Conservation (phyloP, 352 stramenopile genomes). For the Phytophthora megakarya region DNA sequence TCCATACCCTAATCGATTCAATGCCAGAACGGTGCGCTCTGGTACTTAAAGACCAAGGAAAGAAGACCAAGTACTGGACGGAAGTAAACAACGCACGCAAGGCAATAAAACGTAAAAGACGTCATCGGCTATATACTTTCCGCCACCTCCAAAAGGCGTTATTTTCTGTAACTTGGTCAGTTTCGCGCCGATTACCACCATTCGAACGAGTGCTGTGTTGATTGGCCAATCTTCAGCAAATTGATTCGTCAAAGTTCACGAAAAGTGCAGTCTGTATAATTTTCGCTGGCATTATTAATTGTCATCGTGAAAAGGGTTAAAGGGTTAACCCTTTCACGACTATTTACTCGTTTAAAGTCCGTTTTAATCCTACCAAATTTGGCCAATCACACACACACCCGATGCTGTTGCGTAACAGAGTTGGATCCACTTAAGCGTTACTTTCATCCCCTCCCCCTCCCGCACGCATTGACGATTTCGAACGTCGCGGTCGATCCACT, state of each 20-base stretch:
- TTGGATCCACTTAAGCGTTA: conserved; percentile 40
- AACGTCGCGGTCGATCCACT: conserved; percentile 43
- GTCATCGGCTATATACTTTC: neutral
- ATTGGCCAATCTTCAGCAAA: neutral
- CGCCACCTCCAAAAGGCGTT: neutral
- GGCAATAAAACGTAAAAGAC: neutral
- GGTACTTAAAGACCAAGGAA: no score
- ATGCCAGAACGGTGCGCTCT: no score
- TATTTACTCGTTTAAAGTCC: no score
- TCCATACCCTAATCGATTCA: no score
- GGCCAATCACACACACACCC: no score
- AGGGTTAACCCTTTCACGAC: no score
- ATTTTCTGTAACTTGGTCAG: neutral
- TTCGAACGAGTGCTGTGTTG: neutral
- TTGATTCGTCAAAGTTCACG: neutral
- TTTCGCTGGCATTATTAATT: neutral
- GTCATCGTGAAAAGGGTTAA: no score
- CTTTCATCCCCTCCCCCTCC: conserved; percentile 30
- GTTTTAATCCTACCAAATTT: no score
- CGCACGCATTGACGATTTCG: conserved; percentile 44
- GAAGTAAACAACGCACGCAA: neutral
- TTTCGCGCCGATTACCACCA: neutral
- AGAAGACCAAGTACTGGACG: no score
- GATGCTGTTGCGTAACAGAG: no score
- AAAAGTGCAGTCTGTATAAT: neutral